phyloP scores from a whole-genome alignment of 306 rosid genomes.

The Gillenia trifoliata region DNA sequence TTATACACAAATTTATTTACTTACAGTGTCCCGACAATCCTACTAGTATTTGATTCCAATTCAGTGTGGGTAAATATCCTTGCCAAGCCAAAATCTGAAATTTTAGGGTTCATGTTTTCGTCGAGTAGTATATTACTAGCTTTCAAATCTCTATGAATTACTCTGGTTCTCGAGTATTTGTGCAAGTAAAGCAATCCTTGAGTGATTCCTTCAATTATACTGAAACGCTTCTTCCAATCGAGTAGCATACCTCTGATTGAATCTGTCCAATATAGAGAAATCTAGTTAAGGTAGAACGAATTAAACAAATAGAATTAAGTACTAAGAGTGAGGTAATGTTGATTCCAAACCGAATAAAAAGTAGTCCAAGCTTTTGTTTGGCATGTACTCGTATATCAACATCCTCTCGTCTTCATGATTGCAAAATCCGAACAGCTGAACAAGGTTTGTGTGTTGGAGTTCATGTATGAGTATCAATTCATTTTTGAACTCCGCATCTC shows the following conservation, averaged over 20 bases:
- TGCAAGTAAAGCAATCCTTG: conserved; percentile 12
- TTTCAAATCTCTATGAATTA: conserved; percentile 8
- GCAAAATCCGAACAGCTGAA: conserved; percentile 6
- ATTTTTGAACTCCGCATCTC: conserved; percentile 3
- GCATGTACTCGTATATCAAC: conserved; percentile 3
- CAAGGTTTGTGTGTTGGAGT: conserved; percentile 13
- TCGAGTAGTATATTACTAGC: conserved; percentile 15
- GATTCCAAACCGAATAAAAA: not conserved
- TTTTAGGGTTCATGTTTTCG: conserved; percentile 1
- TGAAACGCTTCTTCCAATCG: not conserved
- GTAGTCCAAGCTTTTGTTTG: conserved; percentile 8
- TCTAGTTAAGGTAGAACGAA: not conserved
- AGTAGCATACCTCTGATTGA: not conserved
- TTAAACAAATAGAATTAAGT: not conserved
- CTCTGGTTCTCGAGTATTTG: not conserved
- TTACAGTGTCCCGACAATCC: conserved; percentile 29
- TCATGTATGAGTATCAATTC: conserved; percentile 9
- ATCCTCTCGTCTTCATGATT: conserved; percentile 5
- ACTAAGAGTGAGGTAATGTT: not conserved
- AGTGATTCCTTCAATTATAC: conserved; percentile 5
- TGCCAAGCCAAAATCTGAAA: not conserved
- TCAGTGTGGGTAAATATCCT: conserved; percentile 5
- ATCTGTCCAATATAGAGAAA: not conserved
- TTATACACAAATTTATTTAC: not conserved
- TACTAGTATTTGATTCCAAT: not conserved